Base-by-base conservation (phyloP, 225 moss, liverwort and hornwort genomes). In the Marchantia paleacea region DNA sequence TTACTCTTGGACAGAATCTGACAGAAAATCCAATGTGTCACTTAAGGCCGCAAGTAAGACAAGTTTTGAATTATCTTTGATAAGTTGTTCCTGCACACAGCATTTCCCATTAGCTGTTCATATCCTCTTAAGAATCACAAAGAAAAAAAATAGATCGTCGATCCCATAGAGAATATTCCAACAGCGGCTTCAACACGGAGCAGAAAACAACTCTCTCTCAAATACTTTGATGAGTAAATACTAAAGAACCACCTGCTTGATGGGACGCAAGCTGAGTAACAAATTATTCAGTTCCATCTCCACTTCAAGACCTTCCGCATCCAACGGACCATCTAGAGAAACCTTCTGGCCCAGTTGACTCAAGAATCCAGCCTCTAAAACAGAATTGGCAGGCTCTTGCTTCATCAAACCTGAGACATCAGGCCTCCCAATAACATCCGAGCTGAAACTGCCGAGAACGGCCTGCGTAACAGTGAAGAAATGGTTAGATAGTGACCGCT, bases 281-380 rank as follows among this genome's bases (percentile, higher is more conserved):
- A 99, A 84, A 69, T 99, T 99, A 80, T 99, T 99, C 71, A 99
- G 80, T 81, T 99, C 97, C 97, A 99, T 92, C 85, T 99, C 97
- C 79, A 99, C 91, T 90, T 99, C 97, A 66, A 95, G 88, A 69
- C 93, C 89, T 89, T 99, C 97, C 78, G 88, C 90, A 87, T 99
- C 97, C 89, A 93, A 81, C 53, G 93, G 91, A 55, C 89, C 90
- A 85, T 94, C 92, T 24, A 91, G 63, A 66, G 88, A 89, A 68
- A 99, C 92, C 75, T 95, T 99, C 83, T 95, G 97, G 69, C 95
- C 97, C 82, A 95, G 81, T 84, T 95, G 93, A 80, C 90, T 85
- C 74, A 95, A 92, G 75, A 92, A 99, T 16, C 93, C 89, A 76
- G 95, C 90, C 80, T 99, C 97, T 78, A 99, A 84, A 50, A 99